These are phyloP conservation scores for Ustilago curta DNA, from an alignment of 1,284 basidiomycete genomes.

Conservation along the genomic window DNA sequence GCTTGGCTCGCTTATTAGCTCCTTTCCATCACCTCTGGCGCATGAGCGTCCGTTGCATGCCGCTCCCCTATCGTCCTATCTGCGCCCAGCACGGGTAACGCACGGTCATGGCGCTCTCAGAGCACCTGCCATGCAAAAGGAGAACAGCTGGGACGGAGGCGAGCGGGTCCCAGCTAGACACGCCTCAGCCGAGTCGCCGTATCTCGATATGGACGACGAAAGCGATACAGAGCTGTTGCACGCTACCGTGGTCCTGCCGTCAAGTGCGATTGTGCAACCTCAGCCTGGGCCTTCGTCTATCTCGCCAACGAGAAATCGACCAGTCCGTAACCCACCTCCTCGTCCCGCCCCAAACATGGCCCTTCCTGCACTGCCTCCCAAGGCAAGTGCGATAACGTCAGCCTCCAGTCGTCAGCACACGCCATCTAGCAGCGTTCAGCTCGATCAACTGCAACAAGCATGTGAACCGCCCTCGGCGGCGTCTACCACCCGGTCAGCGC, in stretches of 20 bases:
- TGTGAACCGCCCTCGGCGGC: not conserved
- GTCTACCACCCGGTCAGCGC: conserved; percentile 13
- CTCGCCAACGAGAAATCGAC: conserved; percentile 8
- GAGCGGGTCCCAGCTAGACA: conserved; percentile 6
- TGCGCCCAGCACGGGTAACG: not conserved
- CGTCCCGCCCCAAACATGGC: conserved; percentile 32
- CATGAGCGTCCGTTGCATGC: conserved; percentile 5
- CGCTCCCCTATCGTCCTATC: not conserved
- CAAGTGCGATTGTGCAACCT: not conserved
- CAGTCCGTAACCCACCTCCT: conserved; percentile 31
- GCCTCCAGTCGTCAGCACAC: conserved; percentile 5
- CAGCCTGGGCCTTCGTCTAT: not conserved
- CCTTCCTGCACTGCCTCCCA: conserved; percentile 21
- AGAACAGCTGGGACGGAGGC: conserved; percentile 45
- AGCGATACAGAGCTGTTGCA: conserved; percentile 4
- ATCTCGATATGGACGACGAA: conserved; percentile 33
- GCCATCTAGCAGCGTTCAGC: conserved; percentile 1
- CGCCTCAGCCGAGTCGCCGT: conserved; percentile 20
- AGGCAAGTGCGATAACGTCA: not conserved
- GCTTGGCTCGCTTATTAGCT: conserved; percentile 42
- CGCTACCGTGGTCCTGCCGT: not conserved
- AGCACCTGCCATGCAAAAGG: conserved; percentile 12
- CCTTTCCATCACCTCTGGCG: conserved; percentile 31
- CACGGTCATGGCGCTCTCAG: not conserved
- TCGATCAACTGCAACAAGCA: conserved; percentile 4